phyloP scores from a whole-genome alignment of 2,329 filamentous ascomycete species.

The Rhinocladiella similis region DNA sequence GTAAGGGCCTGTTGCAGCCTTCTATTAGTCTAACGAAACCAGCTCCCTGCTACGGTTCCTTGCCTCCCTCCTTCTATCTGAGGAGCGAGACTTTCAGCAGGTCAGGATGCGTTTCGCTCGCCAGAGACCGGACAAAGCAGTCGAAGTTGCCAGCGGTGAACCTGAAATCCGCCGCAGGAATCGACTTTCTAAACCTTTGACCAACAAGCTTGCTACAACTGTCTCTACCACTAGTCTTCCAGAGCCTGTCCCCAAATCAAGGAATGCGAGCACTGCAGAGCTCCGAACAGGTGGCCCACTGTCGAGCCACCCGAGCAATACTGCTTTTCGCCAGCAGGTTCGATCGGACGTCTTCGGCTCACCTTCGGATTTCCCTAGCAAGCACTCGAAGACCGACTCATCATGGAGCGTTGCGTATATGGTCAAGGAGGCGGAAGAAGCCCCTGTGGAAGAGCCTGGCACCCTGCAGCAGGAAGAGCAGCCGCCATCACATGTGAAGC shows the following conservation, averaged over 20 bases:
- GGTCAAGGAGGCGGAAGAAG: slow-evolving; percentile 20
- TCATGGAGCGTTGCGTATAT: slow-evolving; percentile 22
- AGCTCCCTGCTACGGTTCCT: not conserved
- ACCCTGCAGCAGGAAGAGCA: slow-evolving; percentile 7
- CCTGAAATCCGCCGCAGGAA: slow-evolving; percentile 25
- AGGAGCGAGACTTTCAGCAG: too few species aligned
- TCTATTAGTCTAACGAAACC: not conserved
- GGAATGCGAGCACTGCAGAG: slow-evolving; percentile 15
- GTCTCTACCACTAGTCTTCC: slow-evolving; percentile 16
- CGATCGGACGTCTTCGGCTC: slow-evolving; percentile 8
- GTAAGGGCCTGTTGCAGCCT: not conserved
- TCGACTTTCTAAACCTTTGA: slow-evolving; percentile 29
- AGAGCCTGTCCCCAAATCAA: slow-evolving; percentile 8
- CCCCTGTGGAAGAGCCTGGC: not conserved
- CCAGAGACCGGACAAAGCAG: slow-evolving; percentile 15
- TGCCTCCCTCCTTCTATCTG: not conserved
- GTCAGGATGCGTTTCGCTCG: slow-evolving; percentile 21
- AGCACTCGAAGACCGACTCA: slow-evolving; percentile 11
- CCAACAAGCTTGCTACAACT: slow-evolving; percentile 18
- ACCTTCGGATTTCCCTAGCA: slow-evolving; percentile 3
- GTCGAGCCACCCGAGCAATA: slow-evolving; percentile 11
- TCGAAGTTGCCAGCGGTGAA: slow-evolving; percentile 10
- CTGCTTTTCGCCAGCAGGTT: slow-evolving; percentile 11
- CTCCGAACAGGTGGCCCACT: slow-evolving; percentile 7
- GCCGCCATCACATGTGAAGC: slow-evolving; percentile 13